Base-by-base conservation (phyloP, 306 rosid genomes). In the Albizia julibrissin region DNA sequence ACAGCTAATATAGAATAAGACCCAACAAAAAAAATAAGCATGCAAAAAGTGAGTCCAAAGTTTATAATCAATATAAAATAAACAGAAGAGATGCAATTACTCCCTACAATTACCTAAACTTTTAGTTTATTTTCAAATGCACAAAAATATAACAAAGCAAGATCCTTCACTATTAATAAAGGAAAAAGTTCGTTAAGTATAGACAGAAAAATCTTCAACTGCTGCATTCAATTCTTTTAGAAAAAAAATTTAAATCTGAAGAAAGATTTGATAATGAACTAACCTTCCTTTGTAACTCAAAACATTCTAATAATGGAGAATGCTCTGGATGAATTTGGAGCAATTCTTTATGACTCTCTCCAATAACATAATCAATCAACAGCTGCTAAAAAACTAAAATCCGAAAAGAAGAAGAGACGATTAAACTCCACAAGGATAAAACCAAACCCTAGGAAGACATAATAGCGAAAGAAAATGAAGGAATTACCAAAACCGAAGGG, bases 201-300 rank as follows among this genome's bases (percentile, higher is more conserved):
- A 56, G 54, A 79, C 52, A 39, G 13, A 81, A 18, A 74, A 75
- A 69, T 29, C 67, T n/a, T 2, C 19, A 52, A 83, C 46, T 59
- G 10, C 13, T 10, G 2, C 64, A n/a, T n/a, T n/a, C n/a, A n/a
- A n/a, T n/a, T n/a, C n/a, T n/a, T n/a, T n/a, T n/a, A n/a, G n/a
- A n/a, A 73, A 67, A 75, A 3, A 22, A 43, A 50, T 37, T 10
- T 58, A 50, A 43, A 19, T 5, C 31, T 0, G 10, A 66, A 81
- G 27, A 69, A 76, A 73, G n/a, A 44, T 11, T 18, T 5, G 33
- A 67, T 27, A 22, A 50, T 27, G 21, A 62, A 46, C 95, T 82
- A 76, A 90, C 99, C 99, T 91, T 95, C 98, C 86, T 74, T 92
- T 2, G 99, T 89, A 47, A 95, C 99, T 46, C 99, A 96, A 43